A percentile compares a stretch with the other conserved stretches of the same genome.
Evolutionary conservation across 2,329 filamentous ascomycete genomes (phyloP).

Genomic region (Tolypocladium paradoxum): DNA sequence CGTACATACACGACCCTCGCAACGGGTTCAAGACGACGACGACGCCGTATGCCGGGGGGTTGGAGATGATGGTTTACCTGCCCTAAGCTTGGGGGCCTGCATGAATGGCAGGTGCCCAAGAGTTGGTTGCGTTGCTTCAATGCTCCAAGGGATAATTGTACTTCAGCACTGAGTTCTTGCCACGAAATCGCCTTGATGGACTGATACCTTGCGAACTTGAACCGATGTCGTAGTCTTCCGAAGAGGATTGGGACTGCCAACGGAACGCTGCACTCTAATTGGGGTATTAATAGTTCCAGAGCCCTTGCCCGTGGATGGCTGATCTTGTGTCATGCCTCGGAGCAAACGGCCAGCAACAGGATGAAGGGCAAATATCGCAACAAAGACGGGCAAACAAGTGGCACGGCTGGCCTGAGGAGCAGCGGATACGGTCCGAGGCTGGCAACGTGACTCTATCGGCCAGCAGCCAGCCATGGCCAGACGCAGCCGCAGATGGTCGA

Average conservation of each 20-base stretch:
- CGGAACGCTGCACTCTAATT: too few species aligned
- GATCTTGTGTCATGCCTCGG: neutral
- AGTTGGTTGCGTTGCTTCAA: neutral
- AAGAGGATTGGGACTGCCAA: too few species aligned
- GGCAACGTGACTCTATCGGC: neutral
- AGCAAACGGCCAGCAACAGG: neutral
- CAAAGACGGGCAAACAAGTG: too few species aligned
- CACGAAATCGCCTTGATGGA: too few species aligned
- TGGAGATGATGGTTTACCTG: constrained; percentile 11
- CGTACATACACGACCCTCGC: constrained; percentile 29
- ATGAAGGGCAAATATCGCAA: neutral
- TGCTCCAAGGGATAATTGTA: too few species aligned
- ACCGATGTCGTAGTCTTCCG: too few species aligned
- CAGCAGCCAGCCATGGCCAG: neutral
- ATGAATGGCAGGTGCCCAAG: too few species aligned
- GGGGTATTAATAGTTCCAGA: too few species aligned
- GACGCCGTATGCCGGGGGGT: constrained; percentile 17
- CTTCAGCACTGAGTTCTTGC: too few species aligned
- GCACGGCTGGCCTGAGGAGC: neutral
- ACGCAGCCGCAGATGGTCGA: neutral
- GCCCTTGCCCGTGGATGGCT: too few species aligned
- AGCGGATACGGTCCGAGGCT: neutral
- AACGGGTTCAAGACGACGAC: constrained; percentile 35
- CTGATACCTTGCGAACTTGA: too few species aligned
- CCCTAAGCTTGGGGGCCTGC: neutral